Conservation (phyloP, 139 green algal genomes). For the Picochlorum sp. region DNA sequence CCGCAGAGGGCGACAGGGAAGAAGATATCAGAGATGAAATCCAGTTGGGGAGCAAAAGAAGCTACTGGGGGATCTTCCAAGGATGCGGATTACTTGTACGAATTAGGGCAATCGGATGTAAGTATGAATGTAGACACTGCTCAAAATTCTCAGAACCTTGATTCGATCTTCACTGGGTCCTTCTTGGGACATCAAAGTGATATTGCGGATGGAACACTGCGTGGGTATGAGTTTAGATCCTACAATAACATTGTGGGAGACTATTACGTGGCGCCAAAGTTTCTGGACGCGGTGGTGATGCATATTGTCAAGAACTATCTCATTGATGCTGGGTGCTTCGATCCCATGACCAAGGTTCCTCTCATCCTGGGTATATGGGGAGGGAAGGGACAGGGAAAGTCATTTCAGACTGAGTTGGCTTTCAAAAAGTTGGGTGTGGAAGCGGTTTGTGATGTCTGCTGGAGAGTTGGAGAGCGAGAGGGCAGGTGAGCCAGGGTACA, state of each 20-base stretch:
- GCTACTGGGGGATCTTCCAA: slow-evolving; percentile 21
- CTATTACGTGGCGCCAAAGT: slow-evolving; percentile 75
- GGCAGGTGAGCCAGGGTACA: slow-evolving; percentile 38
- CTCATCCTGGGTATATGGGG: slow-evolving; percentile 51
- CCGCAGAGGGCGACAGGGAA: not conserved
- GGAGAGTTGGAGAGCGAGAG: slow-evolving; percentile 49
- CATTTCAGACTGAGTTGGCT: slow-evolving; percentile 71
- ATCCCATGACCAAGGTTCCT: slow-evolving; percentile 20
- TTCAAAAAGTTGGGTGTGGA: slow-evolving; percentile 82
- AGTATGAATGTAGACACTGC: slow-evolving; percentile 36
- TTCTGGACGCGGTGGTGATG: slow-evolving; percentile 62
- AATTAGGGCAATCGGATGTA: slow-evolving; percentile 33
- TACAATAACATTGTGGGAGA: slow-evolving; percentile 71
- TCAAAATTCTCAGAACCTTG: slow-evolving; percentile 36
- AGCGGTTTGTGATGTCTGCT: slow-evolving; percentile 79
- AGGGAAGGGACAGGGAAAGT: slow-evolving; percentile 38
- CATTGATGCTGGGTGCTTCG: slow-evolving; percentile 42
- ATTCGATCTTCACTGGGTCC: slow-evolving; percentile 58
- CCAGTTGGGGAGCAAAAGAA: slow-evolving; percentile 48
- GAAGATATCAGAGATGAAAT: slow-evolving; percentile 7
- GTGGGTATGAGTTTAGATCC: slow-evolving; percentile 50
- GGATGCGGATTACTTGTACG: slow-evolving; percentile 44
- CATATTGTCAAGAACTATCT: slow-evolving; percentile 88
- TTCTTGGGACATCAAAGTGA: slow-evolving; percentile 59
- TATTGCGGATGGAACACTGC: slow-evolving; percentile 65